Evolutionary conservation across 176 grass and related monocot genomes (phyloP), one percentile per base, ranked within the genome.

Genomic region (Typha latifolia): DNA sequence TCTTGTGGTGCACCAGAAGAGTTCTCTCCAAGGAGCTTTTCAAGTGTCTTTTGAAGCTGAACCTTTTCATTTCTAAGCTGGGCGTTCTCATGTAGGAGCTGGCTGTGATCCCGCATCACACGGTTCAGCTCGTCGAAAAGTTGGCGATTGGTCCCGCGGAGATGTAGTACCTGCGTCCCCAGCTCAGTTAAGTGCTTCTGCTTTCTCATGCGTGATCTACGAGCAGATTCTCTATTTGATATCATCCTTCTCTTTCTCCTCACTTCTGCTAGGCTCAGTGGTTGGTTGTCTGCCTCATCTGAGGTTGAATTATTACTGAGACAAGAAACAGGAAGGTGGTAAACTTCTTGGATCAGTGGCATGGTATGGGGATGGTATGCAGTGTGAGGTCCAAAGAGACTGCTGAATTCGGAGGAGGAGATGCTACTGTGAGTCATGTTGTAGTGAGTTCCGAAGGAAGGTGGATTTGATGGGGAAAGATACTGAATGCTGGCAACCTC

Each of bases 151-250:
- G 65, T 61, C 3, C 64, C 51, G 1, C 86, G 83, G 43, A 99
- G 76, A 69, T 85, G 86, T 23, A 80, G 50, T 4, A 90, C 94
- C 76, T 81, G 83, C 5, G 71, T 75, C 75, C 83, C 73, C 15
- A 99, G 83, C 84, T 99, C 86, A 2, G 61, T 78, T 52, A 99
- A 74, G 61, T 99, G 89, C 66, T 83, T 72, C 71, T 99, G 94
- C 80, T 99, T 93, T 61, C 94, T 85, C 83, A 99, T 90, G 65
- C 94, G 94, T 5, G 89, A 93, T 64, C 89, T 72, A 53, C 94
- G 73, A 1, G 94, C 94, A 0, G 94, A 99, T 79, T 99, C 94
- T 47, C 94, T 71, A 79, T 99, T 99, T 22, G 94, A 99, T 49
- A 90, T 62, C 94, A 90, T 99, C 86, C 94, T 78, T 68, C 94